Conservation (phyloP, 306 rosid species). For the Castanospermum australe region DNA sequence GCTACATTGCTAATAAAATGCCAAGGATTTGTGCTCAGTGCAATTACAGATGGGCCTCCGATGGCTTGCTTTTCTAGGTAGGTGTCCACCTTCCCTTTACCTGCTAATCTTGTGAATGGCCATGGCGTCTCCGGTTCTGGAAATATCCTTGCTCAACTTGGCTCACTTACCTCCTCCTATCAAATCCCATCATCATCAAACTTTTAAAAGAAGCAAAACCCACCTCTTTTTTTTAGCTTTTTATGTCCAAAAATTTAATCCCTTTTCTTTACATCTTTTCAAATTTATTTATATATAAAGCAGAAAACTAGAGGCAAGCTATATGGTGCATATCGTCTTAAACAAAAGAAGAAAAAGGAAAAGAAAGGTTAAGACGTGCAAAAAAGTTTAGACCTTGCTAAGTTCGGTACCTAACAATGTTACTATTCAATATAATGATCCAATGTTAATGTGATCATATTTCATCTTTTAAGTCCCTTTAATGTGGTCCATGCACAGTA, state of each 20-base stretch:
- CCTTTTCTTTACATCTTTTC: slow-evolving; percentile 9
- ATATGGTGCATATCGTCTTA: not conserved
- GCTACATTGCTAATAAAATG: slow-evolving; percentile 1
- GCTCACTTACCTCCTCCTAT: slow-evolving; percentile 28
- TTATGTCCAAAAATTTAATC: not conserved
- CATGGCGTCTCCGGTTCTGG: not conserved
- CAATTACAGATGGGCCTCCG: not conserved
- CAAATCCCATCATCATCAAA: slow-evolving; percentile 30
- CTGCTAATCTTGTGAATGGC: slow-evolving; percentile 12
- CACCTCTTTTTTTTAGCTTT: not conserved
- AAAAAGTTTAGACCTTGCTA: not conserved
- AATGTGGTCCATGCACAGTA: not conserved
- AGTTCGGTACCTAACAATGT: not conserved
- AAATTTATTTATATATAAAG: not conserved
- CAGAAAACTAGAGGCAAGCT: not conserved
- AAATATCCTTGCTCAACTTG: slow-evolving; percentile 38
- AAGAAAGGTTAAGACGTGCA: not conserved
- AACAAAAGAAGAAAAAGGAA: not conserved
- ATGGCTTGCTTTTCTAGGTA: slow-evolving; percentile 7
- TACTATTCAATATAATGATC: not conserved
- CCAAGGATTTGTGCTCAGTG: slow-evolving; percentile 5
- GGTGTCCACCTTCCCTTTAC: slow-evolving; percentile 44
- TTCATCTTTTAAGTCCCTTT: not conserved
- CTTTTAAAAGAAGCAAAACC: slow-evolving; percentile 23
- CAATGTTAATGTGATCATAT: not conserved